Base-by-base conservation (phyloP, 148 eudicot genomes). In the Tetragonia tetragonoides region DNA sequence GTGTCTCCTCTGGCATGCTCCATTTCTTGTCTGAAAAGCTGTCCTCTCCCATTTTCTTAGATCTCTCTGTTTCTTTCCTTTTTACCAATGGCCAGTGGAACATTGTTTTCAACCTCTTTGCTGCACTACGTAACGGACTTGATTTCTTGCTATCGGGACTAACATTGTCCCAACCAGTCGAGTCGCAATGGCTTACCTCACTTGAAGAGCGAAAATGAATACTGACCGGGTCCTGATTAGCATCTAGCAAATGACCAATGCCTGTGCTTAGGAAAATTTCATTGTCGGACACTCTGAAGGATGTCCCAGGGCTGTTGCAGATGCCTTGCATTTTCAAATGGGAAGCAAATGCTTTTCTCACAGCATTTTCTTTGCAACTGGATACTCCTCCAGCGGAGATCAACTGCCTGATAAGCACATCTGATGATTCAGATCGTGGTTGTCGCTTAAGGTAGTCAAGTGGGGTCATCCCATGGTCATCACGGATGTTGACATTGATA, bases 371-470 rank as follows among this genome's bases (percentile, higher is more conserved):
- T 72, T 89, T 87, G 80, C 86, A 88, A 74, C 86, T 85, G 68
- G 92, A 90, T 42, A 93, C 83, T 56, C 97, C 99, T 34, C 99
- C 99, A 5, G 92, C 97, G 20, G 97, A 88, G 76, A 95, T 87
- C 83, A 95, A 60, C 73, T 89, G 97, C 47, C 86, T 78, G 23
- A 88, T 88, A 46, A 95, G 83, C 63, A 83, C 77, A 38, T 95
- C 97, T 0, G 97, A 93, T 21, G 93, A 87, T 44, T 85, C 84
- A 40, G 95, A 93, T n/a, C 57, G 85, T 28, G 97, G 97, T 42
- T 83, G 91, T 74, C 89, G 89, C 84, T 81, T 90, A n/a, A 95
- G 97, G 57, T 91, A 87, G 80, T 95, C 99, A 47, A 95, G 97
- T 0, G 99, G 95, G 66, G 99, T 93, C 90, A 89, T 83, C 12